Conservation (phyloP, 2,329 filamentous ascomycete genomes). For the Diaporthe ilicicola region DNA sequence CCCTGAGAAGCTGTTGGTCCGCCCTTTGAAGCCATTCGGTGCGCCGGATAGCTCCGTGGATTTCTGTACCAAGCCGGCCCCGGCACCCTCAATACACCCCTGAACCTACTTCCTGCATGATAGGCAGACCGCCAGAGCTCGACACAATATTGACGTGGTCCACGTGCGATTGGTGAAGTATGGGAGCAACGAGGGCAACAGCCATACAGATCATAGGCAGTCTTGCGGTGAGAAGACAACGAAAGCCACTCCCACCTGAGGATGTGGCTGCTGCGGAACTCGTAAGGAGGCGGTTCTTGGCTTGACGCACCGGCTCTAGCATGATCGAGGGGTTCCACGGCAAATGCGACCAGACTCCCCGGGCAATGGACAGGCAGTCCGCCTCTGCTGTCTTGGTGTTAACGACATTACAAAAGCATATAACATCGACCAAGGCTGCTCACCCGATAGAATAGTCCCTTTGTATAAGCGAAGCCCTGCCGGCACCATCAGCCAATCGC, state of each 20-base stretch:
- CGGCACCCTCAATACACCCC: constrained; percentile 20
- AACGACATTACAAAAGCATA: background rate
- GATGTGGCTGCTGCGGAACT: constrained; percentile 16
- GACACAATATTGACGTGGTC: background rate
- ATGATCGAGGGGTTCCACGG: constrained; percentile 9
- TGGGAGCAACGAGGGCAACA: background rate
- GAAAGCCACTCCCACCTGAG: constrained; percentile 17
- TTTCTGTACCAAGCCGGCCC: background rate
- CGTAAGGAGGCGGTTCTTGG: constrained; percentile 24
- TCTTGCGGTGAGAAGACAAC: constrained; percentile 19
- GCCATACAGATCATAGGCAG: background rate
- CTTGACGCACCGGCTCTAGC: constrained; percentile 23
- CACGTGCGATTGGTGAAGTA: constrained; percentile 11
- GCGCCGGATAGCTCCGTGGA: background rate
- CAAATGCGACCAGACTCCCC: constrained; percentile 13
- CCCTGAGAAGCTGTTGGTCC: background rate
- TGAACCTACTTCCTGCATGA: constrained; percentile 4
- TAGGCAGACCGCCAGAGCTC: constrained; percentile 25
- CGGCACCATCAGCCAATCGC: background rate
- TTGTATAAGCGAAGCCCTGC: background rate
- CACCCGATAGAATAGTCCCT: constrained; percentile 3
- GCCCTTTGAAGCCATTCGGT: background rate
- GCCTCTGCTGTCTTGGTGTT: background rate
- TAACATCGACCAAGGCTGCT: constrained; percentile 1
- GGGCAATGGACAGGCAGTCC: background rate